Evolutionary conservation across 495 filamentous ascomycete genomes (phyloP).

Genomic region (Achaetomiella virescens): DNA sequence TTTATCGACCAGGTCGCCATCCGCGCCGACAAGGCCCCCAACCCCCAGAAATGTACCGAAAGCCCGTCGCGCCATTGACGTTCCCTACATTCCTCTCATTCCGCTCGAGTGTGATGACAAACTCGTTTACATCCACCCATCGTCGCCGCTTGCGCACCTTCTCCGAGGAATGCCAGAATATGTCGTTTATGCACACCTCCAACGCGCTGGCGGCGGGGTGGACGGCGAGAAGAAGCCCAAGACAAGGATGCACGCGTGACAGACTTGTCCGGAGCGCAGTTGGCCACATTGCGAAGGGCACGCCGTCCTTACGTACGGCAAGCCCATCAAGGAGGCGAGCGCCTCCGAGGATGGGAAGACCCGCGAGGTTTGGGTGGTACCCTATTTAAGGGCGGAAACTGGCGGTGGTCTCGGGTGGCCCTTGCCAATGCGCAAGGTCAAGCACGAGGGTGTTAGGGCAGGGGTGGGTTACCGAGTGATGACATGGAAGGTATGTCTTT

Average conservation of each 20-base stretch:
- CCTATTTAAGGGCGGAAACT: constrained; percentile 59
- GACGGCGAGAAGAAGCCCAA: constrained; percentile 54
- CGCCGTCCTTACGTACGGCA: constrained; percentile 80
- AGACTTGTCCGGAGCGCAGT: constrained; percentile 62
- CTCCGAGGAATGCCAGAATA: constrained; percentile 68
- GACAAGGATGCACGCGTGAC: constrained; percentile 88
- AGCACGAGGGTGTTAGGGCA: constrained; percentile 64
- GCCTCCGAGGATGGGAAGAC: constrained; percentile 43
- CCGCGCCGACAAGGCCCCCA: constrained; percentile 75
- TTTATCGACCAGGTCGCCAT: constrained; percentile 97
- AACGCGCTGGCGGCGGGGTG: constrained; percentile 53
- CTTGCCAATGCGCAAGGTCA: constrained; percentile 72
- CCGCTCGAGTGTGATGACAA: constrained; percentile 52
- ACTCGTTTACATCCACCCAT: constrained; percentile 77
- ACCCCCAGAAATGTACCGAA: constrained; percentile 64
- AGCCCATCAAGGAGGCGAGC: constrained; percentile 72
- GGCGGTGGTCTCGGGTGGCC: constrained; percentile 68
- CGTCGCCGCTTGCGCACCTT: constrained; percentile 66
- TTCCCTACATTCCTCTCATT: constrained; percentile 84
- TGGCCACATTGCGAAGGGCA: constrained; percentile 79
- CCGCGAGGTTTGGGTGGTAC: constrained; percentile 78
- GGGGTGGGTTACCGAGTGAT: constrained; percentile 63
- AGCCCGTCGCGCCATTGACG: constrained; percentile 78
- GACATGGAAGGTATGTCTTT: not conserved
- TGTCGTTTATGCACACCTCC: constrained; percentile 79